These are phyloP conservation scores for Cucumis hystrix DNA, from an alignment of 306 rosid genomes.

Conservation along the genomic window DNA sequence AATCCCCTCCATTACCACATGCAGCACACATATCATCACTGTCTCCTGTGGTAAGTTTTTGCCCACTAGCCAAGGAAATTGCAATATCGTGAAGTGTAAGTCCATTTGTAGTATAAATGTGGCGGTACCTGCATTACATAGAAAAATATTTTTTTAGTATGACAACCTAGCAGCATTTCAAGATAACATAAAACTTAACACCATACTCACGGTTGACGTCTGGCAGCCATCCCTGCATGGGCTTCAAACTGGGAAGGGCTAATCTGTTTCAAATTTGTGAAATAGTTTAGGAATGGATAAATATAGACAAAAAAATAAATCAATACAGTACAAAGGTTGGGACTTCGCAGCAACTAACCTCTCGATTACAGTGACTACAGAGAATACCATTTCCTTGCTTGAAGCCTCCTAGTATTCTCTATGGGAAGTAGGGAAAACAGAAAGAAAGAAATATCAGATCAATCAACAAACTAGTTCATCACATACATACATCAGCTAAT, in stretches of 20 bases:
- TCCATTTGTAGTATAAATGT: constrained; percentile 89
- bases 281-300: constrained; percentile 1
- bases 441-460: constrained; percentile 2
- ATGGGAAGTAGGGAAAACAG: neutral
- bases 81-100: constrained; percentile 96
- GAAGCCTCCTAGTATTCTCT: constrained; percentile 90
- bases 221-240: constrained; percentile 99
- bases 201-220: constrained; percentile 97
- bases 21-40: constrained; percentile 98
- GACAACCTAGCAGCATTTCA: constrained; percentile 11
- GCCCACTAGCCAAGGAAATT: constrained; percentile 87
- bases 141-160: constrained; percentile 6
- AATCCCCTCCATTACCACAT: constrained; percentile 87
- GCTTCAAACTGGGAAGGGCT: constrained; percentile 99
- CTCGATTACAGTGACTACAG: constrained; percentile 68
- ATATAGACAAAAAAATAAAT: constrained; percentile 5
- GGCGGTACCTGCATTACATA: constrained; percentile 69
- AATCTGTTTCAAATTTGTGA: constrained; percentile 39
- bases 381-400: constrained; percentile 90
- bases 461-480: neutral
- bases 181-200: constrained; percentile 8
- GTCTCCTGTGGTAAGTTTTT: constrained; percentile 75
- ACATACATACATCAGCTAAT: neutral
- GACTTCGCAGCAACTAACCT: constrained; percentile 34
- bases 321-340: neutral